Evolutionary conservation across 208 protist genomes (phyloP).

Genomic region (Borovskyia barvae): DNA sequence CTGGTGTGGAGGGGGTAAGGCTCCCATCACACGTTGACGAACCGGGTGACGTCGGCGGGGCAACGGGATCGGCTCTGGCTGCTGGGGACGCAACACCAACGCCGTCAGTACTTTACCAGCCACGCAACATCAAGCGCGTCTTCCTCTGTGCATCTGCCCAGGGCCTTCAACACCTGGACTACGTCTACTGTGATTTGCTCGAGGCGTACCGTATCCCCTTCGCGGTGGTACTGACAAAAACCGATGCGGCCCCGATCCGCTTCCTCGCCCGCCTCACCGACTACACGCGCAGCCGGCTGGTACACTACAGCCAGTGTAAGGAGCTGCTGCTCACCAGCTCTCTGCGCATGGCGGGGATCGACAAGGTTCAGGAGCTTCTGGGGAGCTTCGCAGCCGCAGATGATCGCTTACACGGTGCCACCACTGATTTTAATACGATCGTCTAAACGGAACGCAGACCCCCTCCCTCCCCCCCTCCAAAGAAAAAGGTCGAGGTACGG

Average conservation of each 20-base stretch:
- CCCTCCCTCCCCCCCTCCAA: too few relatives aligned
- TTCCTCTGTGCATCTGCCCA: conserved; percentile 78
- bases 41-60: neutral
- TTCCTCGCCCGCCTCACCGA: conserved; percentile 81
- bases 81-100: neutral
- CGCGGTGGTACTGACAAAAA: conserved; percentile 86
- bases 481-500: neutral
- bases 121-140: conserved; percentile 68
- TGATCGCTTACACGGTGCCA: conserved; percentile 47
- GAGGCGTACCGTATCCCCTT: conserved; percentile 71
- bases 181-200: conserved; percentile 67
- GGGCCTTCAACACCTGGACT: conserved; percentile 78
- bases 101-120: conserved; percentile 17
- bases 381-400: conserved; percentile 47
- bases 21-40: too few relatives aligned
- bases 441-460: conserved; percentile 43
- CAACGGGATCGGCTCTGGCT: neutral
- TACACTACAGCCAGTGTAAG: conserved; percentile 82
- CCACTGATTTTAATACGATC: conserved; percentile 72
- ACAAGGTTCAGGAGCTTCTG: conserved; percentile 84
- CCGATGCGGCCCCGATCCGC: conserved; percentile 77
- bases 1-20: neutral
- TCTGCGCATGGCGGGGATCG: conserved; percentile 79
- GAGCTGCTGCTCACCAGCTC: conserved; percentile 83
- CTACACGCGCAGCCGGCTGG: conserved; percentile 77